These are phyloP conservation scores for Pestalotiopsis sp. DNA, from an alignment of 2,329 filamentous ascomycete genomes.

Conservation along the genomic window DNA sequence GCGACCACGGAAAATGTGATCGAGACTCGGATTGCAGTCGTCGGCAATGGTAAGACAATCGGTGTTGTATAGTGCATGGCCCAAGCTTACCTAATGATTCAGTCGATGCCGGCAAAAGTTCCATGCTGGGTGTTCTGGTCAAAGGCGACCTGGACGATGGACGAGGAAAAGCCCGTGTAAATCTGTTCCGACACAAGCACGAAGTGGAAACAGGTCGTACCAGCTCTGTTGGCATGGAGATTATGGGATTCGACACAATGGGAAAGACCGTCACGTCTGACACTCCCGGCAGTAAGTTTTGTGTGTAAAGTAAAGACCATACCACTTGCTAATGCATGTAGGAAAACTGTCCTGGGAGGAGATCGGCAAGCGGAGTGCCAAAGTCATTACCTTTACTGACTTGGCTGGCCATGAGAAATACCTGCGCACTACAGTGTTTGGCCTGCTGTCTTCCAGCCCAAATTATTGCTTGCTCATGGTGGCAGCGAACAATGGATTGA, in stretches of 20 bases:
- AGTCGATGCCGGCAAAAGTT: slow-evolving; percentile 97
- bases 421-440: slow-evolving; percentile 93
- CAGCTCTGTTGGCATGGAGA: slow-evolving; percentile 97
- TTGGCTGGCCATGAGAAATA: slow-evolving; percentile 95
- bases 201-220: slow-evolving; percentile 95
- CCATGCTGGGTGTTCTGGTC: slow-evolving; percentile 91
- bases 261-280: slow-evolving; percentile 83
- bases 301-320: neutral
- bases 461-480: slow-evolving; percentile 99
- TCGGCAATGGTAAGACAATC: slow-evolving; percentile 74
- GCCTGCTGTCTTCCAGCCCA: slow-evolving; percentile 88
- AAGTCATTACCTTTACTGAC: slow-evolving; percentile 96
- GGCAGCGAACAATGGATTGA: slow-evolving; percentile 93
- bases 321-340: slow-evolving; percentile 21
- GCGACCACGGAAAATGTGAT: slow-evolving; percentile 82
- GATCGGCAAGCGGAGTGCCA: slow-evolving; percentile 91
- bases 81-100: neutral
- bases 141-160: slow-evolving; percentile 96
- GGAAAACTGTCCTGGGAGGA: slow-evolving; percentile 90
- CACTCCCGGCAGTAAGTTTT: slow-evolving; percentile 73
- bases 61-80: neutral
- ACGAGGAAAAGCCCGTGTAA: slow-evolving; percentile 88
- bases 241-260: slow-evolving; percentile 91
- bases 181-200: slow-evolving; percentile 96
- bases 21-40: slow-evolving; percentile 93